A percentile compares a stretch with the other conserved stretches of the same genome.
Evolutionary conservation across 2,329 filamentous ascomycete genomes (phyloP).

Genomic region (Penicillium griseofulvum): DNA sequence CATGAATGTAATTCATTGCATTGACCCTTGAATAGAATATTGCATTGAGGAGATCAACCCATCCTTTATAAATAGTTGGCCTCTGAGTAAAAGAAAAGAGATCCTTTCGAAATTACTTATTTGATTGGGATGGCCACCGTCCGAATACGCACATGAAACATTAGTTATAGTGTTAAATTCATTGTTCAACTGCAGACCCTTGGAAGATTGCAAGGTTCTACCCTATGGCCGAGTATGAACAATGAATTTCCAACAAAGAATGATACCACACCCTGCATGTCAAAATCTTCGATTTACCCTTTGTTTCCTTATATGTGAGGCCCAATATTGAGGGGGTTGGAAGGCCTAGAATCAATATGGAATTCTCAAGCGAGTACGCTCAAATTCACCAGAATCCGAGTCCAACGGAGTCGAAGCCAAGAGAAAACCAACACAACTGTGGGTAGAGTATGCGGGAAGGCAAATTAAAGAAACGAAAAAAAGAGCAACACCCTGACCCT

Average conservation of each 20-base stretch:
- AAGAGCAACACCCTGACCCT: conserved; percentile 10
- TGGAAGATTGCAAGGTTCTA: not conserved
- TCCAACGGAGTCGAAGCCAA: not conserved
- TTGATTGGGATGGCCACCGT: not conserved
- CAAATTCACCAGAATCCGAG: conserved; percentile 20
- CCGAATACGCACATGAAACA: not conserved
- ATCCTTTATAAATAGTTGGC: not conserved
- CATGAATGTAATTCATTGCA: conserved; percentile 1
- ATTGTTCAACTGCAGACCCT: conserved; percentile 1
- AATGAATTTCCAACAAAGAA: not conserved
- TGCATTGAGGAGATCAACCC: not conserved
- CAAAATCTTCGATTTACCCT: not conserved
- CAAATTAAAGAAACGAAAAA: not conserved
- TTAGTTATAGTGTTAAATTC: not conserved
- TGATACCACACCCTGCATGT: not conserved
- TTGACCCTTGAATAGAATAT: not conserved
- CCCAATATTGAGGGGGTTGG: not conserved
- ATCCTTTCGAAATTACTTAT: not conserved
- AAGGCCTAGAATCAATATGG: conserved; percentile 15
- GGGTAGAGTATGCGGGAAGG: conserved; percentile 3
- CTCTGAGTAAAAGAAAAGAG: not conserved
- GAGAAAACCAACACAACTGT: not conserved
- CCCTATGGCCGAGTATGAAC: not conserved
- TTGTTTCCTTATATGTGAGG: not conserved
- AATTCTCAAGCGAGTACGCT: conserved; percentile 8